Conservation (phyloP, 2,329 filamentous ascomycete genomes). For the Ophiocordyceps australis region DNA sequence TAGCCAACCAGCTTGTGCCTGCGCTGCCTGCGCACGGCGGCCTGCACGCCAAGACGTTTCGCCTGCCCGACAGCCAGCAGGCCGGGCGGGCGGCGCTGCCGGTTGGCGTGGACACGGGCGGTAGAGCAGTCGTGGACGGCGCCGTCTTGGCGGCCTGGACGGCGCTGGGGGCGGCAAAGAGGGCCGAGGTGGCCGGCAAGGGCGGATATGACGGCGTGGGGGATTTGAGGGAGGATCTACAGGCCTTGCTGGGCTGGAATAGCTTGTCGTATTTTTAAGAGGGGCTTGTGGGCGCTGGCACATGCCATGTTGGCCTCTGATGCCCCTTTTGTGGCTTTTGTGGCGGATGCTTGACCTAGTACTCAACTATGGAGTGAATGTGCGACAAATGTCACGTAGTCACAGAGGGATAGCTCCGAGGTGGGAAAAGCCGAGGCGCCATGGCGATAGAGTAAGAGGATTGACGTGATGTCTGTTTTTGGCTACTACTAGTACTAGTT, state of each 20-base stretch:
- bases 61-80: constrained; percentile 31
- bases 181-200: constrained; percentile 55
- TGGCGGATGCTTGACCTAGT: too few species aligned
- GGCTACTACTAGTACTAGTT: too few species aligned
- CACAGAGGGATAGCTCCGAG: too few species aligned
- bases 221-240: constrained; percentile 53
- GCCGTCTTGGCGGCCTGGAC: constrained; percentile 56
- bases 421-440: too few species aligned
- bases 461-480: too few species aligned
- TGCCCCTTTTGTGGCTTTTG: too few species aligned
- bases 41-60: constrained; percentile 68
- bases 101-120: constrained; percentile 37
- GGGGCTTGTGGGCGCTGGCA: background rate
- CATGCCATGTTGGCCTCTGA: too few species aligned
- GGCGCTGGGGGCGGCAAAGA: constrained; percentile 53
- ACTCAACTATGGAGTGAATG: too few species aligned
- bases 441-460: too few species aligned
- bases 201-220: constrained; percentile 49
- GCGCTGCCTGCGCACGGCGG: constrained; percentile 61
- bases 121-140: constrained; percentile 60
- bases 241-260: constrained; percentile 40
- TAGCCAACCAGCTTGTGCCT: constrained; percentile 64
- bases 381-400: too few species aligned
- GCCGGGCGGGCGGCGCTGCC: constrained; percentile 19
- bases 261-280: constrained; percentile 38